Base-by-base conservation (phyloP, 768 basidiomycete species). In the Lanmaoa rubissima region DNA sequence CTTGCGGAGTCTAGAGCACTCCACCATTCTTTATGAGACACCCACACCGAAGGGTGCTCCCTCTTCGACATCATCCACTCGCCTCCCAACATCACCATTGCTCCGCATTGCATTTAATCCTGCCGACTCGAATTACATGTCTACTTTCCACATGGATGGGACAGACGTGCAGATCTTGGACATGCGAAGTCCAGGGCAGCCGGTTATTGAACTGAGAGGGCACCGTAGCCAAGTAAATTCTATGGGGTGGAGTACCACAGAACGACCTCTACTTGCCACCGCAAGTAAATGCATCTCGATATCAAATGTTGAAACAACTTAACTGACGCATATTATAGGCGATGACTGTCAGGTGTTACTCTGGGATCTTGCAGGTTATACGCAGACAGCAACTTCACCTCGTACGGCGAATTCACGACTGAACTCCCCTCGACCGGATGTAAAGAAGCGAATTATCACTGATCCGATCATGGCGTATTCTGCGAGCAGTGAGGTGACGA, bases 11-110 rank as follows among this genome's bases (percentile, higher is more conserved):
- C 81, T 99, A 44, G 97, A 99, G 71, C 97, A 98, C 74, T 97
- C 94, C 13, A 99, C 97, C 12, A 99, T 99, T 65, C 80, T 98
- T 40, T 99, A 98, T 73, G 97, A 99, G 76, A 91, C 89, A 0
- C 88, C 90, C 3, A 82, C 87, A 5, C 90, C 91, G 0, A 90
- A 91, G 71, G 84, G 84, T 62, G 75, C 82, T 3, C 79, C 84
- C 4, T 79, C 84, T 28, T 69, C 79, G 10, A 84, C 87, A 10
- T 76, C 83, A 13, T 82, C 86, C 10, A 63, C 82, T 5, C 83
- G 89, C 7, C 90, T 86, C 21, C 86, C 83, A 8, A 88, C 92
- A 2, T 89, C 90, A 11, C 89, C 92, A 11, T 77, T 97, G 19
- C 79, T 96, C 12, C 81, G 94, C 43, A 90, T 96, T 55, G 89